phyloP scores from a whole-genome alignment of 352 stramenopile species.

The Phytophthora meadii region DNA sequence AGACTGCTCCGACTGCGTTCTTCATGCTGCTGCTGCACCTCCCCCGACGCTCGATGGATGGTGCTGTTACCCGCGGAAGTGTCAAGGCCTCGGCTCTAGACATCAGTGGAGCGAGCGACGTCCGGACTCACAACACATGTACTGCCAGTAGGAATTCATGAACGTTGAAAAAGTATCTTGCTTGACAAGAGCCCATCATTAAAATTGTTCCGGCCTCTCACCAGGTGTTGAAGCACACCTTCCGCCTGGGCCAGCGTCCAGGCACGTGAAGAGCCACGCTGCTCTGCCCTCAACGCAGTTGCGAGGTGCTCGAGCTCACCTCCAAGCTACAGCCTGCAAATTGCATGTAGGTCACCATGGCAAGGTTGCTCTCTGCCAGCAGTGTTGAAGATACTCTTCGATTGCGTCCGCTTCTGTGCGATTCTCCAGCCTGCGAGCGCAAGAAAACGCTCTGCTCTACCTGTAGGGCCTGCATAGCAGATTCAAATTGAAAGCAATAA shows the following conservation, averaged over 20 bases:
- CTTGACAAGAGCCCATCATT: constrained; percentile 12
- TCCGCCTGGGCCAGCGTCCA: no score
- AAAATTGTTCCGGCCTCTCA: constrained; percentile 25
- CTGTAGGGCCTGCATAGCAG: no score
- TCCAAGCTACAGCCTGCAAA: no score
- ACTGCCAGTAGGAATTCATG: constrained; percentile 4
- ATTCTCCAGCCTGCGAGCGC: no score
- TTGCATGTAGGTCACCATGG: neutral
- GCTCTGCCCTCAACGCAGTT: constrained; percentile 3
- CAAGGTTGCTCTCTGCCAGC: neutral
- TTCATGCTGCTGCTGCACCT: neutral
- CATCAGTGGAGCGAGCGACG: neutral
- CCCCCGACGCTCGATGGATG: constrained; percentile 4
- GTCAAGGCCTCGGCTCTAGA: no score
- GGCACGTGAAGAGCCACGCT: neutral
- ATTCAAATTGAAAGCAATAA: no score
- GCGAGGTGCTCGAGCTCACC: neutral
- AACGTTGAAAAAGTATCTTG: constrained; percentile 24
- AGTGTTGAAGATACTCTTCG: neutral
- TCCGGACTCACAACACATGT: constrained; percentile 16
- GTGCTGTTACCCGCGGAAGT: no score
- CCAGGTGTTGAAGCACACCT: constrained; percentile 17
- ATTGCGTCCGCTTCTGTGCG: neutral
- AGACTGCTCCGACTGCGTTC: no score
- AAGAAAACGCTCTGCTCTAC: no score